phyloP scores from a whole-genome alignment of 163 green algal species.

The Chlamydomonas reinhardtii region DNA sequence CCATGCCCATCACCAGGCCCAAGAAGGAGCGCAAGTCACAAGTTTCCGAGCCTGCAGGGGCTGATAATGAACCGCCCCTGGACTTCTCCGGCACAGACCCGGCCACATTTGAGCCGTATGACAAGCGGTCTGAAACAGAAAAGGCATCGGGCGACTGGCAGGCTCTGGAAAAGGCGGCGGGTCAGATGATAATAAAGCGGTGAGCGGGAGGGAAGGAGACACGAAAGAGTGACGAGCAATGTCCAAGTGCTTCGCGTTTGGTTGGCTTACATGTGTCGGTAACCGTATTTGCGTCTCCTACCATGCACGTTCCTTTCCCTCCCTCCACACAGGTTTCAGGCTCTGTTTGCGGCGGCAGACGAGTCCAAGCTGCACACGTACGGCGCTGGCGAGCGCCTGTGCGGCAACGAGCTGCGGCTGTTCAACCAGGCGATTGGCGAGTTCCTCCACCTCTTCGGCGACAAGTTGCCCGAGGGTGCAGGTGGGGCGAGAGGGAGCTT shows the following conservation, averaged over 20 bases:
- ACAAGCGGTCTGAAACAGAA: neutral
- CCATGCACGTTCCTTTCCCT: neutral
- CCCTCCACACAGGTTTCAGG: neutral
- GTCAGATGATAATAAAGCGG: conserved; percentile 4
- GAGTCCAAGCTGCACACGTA: neutral
- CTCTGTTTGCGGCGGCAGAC: neutral
- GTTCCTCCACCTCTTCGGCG: neutral
- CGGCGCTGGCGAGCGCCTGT: neutral
- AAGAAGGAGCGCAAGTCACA: neutral
- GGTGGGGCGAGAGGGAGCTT: neutral
- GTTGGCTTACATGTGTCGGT: too few species aligned
- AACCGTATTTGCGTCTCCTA: too few species aligned
- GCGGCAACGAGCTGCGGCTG: neutral
- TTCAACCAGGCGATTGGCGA: neutral
- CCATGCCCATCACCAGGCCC: too few species aligned
- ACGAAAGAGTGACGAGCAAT: too few species aligned
- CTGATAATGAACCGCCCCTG: too few species aligned
- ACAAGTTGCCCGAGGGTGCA: neutral
- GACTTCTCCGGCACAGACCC: neutral
- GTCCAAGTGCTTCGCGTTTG: too few species aligned
- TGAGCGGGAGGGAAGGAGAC: neutral
- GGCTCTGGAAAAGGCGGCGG: conserved; percentile 25
- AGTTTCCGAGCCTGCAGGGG: neutral
- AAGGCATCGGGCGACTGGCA: neutral
- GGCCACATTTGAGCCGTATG: conserved; percentile 11